Evolutionary conservation across 2,329 filamentous ascomycete species (phyloP), one percentile per base, ranked within the genome.

Genomic region (Aspergillus fijiensis): DNA sequence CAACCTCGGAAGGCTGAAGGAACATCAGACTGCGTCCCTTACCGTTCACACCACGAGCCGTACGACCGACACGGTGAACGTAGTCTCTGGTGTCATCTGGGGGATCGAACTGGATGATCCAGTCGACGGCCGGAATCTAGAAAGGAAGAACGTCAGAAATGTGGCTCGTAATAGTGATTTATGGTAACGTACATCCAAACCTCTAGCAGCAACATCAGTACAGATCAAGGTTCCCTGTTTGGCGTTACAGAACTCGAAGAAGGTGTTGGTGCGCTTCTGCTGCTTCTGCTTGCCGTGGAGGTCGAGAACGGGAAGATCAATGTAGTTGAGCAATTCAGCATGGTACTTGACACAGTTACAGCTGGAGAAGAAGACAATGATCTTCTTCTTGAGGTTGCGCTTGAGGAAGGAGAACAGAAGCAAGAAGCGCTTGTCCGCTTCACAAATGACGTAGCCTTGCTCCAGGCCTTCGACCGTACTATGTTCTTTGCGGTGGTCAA

Each of bases 221-320:
- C 93, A 97, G 68, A 99, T 95, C 57, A 99, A 79, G 0, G 91
- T 96, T 25, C 94, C 95, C 66, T 90, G 86, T 66, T 87, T 88
- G 19, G 93, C 89, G 70, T 93, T 92, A 72, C 87, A 89, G 75
- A 99, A 99, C 75, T 98, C 94, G 76, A 98, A 99, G 76, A 99
- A 99, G 0, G 92, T 96, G 74, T 96, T 96, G 25, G 95, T 99
- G n/a, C 95, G 90, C 77, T 96, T 96, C 78, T 97, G 92, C 78
- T 99, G 95, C 79, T 99, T 99, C 79, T 96, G 92, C 80, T 99
- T 97, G 67, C 92, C 95, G 76, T 96, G 91, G 7, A 96, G 82
- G 68, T 91, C 89, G 49, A 96, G 84, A 2, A 96, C 91, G 5
- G 90, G 92, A 47, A 97, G 84, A 76, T 98, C 95, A 70, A 98